Conservation (phyloP, 495 filamentous ascomycete species). For the Penicillium nucicola region DNA sequence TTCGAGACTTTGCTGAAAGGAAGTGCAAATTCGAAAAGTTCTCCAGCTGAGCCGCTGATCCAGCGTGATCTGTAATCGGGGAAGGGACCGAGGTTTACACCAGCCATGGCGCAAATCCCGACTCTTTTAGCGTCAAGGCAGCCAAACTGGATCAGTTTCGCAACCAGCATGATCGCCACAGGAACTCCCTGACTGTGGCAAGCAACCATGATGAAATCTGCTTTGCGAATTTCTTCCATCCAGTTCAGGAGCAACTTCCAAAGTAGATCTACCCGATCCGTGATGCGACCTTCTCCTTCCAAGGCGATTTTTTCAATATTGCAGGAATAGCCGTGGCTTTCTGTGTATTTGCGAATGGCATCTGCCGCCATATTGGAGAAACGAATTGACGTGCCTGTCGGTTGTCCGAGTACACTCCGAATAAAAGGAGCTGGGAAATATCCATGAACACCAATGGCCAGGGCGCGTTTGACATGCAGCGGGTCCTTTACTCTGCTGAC, state of each 20-base stretch:
- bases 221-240: slow-evolving; percentile 83
- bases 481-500: slow-evolving; percentile 67
- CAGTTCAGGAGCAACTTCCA: slow-evolving; percentile 95
- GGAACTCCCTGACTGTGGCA: slow-evolving; percentile 96
- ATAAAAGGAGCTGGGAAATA: slow-evolving; percentile 86
- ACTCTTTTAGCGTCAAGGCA: slow-evolving; percentile 68
- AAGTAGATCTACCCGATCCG: slow-evolving; percentile 81
- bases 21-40: slow-evolving; percentile 88
- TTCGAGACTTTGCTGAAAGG: slow-evolving; percentile 77
- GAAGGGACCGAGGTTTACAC: slow-evolving; percentile 91
- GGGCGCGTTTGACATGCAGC: slow-evolving; percentile 71
- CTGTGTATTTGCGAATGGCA: slow-evolving; percentile 78
- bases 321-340: slow-evolving; percentile 59
- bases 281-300: slow-evolving; percentile 96
- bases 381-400: slow-evolving; percentile 88
- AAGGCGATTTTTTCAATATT: slow-evolving; percentile 88
- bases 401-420: slow-evolving; percentile 84
- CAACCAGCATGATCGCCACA: slow-evolving; percentile 88
- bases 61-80: slow-evolving; percentile 78
- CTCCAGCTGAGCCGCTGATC: slow-evolving; percentile 81
- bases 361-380: slow-evolving; percentile 87
- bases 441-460: slow-evolving; percentile 93
- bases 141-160: slow-evolving; percentile 78
- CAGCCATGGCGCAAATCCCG: slow-evolving; percentile 90
- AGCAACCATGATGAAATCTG: slow-evolving; percentile 85